Conservation (phyloP, 2,329 filamentous ascomycete genomes). For the Akanthomyces muscarius region DNA sequence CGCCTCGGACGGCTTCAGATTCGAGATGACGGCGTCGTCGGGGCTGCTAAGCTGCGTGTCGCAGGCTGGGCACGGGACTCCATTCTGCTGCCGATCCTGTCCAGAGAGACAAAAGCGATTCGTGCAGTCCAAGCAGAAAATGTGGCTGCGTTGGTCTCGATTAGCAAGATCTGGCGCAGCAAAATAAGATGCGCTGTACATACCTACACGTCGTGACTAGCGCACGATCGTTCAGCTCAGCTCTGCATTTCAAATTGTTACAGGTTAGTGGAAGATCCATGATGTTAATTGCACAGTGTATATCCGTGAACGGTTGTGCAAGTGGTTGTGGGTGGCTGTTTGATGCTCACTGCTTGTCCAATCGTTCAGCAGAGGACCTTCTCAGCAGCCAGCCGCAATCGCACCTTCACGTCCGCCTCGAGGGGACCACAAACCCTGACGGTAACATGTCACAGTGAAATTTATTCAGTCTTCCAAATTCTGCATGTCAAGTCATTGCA, state of each 20-base stretch:
- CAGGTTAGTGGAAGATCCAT: constrained; percentile 78
- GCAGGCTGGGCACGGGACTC: constrained; percentile 71
- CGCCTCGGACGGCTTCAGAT: constrained; percentile 76
- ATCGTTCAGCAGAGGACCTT: background rate
- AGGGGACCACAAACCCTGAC: background rate
- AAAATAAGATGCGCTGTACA: background rate
- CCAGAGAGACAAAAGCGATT: constrained; percentile 58
- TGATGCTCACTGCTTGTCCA: background rate
- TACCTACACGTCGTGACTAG: constrained; percentile 88
- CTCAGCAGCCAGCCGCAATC: background rate
- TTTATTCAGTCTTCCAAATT: too few species aligned
- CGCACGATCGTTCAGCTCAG: constrained; percentile 63
- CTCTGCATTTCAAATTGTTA: constrained; percentile 74
- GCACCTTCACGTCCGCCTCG: background rate
- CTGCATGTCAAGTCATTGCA: background rate
- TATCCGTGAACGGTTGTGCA: background rate
- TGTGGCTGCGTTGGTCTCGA: constrained; percentile 54
- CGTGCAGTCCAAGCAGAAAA: constrained; percentile 78
- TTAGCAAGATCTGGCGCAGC: background rate
- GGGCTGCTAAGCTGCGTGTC: constrained; percentile 61
- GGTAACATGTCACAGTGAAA: background rate
- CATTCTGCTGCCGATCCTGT: constrained; percentile 25
- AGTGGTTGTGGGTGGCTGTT: background rate
- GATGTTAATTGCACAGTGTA: background rate
- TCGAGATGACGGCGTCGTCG: constrained; percentile 69